Evolutionary conservation across 2,329 filamentous ascomycete species (phyloP).

Genomic region (Purpureocillium takamizusanense): DNA sequence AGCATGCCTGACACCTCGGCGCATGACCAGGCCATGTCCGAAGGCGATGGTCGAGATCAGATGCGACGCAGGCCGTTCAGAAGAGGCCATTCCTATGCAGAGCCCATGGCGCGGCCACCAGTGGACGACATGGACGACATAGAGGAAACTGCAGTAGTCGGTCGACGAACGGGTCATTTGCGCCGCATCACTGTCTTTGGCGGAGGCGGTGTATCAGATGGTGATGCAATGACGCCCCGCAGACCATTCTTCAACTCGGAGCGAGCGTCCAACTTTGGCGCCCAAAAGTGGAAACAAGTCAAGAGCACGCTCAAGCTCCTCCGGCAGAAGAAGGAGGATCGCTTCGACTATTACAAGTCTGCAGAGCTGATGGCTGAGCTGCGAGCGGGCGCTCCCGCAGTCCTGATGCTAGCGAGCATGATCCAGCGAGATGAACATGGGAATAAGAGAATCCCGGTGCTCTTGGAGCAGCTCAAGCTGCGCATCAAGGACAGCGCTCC

Average conservation of each 20-base stretch:
- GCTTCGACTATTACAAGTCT: constrained; percentile 89
- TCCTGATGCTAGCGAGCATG: constrained; percentile 92
- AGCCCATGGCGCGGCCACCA: constrained; percentile 35
- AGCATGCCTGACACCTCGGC: constrained; percentile 55
- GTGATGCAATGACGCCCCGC: constrained; percentile 47
- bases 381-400: constrained; percentile 83
- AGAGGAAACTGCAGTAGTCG: constrained; percentile 36
- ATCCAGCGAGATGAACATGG: constrained; percentile 95
- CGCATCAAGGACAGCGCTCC: constrained; percentile 71
- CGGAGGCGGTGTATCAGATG: constrained; percentile 55
- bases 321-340: constrained; percentile 74
- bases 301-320: constrained; percentile 80
- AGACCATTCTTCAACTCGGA: constrained; percentile 54
- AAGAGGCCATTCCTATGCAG: constrained; percentile 51
- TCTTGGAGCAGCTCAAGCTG: constrained; percentile 90
- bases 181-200: constrained; percentile 58
- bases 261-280: constrained; percentile 63
- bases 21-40: constrained; percentile 58
- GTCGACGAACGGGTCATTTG: constrained; percentile 52
- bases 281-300: constrained; percentile 84
- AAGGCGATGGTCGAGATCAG: constrained; percentile 63
- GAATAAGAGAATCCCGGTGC: constrained; percentile 86
- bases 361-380: constrained; percentile 94
- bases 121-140: constrained; percentile 42
- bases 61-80: constrained; percentile 40